Evolutionary conservation across 2,329 filamentous ascomycete species (phyloP).

Genomic region (Magnaporthiopsis incrustans): DNA sequence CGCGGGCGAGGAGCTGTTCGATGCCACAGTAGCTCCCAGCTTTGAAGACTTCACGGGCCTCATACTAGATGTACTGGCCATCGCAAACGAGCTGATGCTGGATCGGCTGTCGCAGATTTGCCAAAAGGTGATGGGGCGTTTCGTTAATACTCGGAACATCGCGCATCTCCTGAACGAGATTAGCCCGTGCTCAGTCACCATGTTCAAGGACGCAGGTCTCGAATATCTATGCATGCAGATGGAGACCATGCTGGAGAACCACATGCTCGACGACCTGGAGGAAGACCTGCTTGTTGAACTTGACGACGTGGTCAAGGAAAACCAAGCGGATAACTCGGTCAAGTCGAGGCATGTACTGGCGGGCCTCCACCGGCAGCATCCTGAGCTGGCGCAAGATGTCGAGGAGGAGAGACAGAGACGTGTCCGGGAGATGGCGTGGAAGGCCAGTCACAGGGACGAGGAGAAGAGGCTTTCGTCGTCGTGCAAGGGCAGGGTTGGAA

Average conservation of each 20-base stretch:
- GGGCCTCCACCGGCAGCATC: slow-evolving; percentile 53
- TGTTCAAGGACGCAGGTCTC: slow-evolving; percentile 81
- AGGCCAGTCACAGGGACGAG: slow-evolving; percentile 52
- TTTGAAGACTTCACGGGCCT: slow-evolving; percentile 82
- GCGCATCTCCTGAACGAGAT: slow-evolving; percentile 79
- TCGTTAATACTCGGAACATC: slow-evolving; percentile 81
- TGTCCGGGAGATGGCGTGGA: slow-evolving; percentile 70
- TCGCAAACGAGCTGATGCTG: slow-evolving; percentile 92
- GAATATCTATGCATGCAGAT: slow-evolving; percentile 90
- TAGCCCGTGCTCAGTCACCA: slow-evolving; percentile 70
- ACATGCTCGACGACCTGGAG: slow-evolving; percentile 77
- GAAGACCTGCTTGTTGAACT: slow-evolving; percentile 74
- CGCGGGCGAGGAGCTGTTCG: slow-evolving; percentile 70
- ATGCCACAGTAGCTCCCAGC: slow-evolving; percentile 60
- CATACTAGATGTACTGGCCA: slow-evolving; percentile 82
- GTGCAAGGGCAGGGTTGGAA: slow-evolving; percentile 51
- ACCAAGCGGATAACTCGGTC: slow-evolving; percentile 74
- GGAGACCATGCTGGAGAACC: slow-evolving; percentile 86
- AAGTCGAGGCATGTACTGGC: slow-evolving; percentile 59
- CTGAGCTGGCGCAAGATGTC: slow-evolving; percentile 55
- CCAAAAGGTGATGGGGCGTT: slow-evolving; percentile 73
- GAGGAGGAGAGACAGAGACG: slow-evolving; percentile 61
- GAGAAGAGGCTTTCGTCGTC: slow-evolving; percentile 56
- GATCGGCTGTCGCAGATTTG: slow-evolving; percentile 85
- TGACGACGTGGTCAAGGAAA: slow-evolving; percentile 69